Conservation (phyloP, 495 filamentous ascomycete species). For the Neurospora sp. region DNA sequence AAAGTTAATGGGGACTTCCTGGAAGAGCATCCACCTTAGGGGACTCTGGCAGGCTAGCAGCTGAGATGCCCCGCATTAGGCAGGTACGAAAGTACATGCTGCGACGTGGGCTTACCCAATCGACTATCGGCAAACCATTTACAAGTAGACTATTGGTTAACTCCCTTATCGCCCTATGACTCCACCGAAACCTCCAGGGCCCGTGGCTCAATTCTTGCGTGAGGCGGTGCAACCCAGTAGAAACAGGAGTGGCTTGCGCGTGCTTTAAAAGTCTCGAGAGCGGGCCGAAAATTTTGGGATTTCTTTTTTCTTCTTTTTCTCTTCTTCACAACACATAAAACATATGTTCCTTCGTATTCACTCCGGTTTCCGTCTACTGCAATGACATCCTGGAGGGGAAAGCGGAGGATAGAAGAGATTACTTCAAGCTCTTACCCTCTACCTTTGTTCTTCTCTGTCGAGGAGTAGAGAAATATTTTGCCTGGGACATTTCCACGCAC, state of each 20-base stretch:
- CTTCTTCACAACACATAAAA: slow-evolving; percentile 48
- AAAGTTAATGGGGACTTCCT: background rate
- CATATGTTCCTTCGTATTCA: slow-evolving; percentile 65
- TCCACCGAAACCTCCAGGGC: background rate
- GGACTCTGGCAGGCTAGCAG: background rate
- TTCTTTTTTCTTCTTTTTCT: slow-evolving; percentile 24
- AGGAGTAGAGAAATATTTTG: slow-evolving; percentile 36
- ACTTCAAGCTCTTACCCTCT: slow-evolving; percentile 42
- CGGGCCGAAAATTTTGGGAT: background rate
- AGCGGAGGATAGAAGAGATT: slow-evolving; percentile 56
- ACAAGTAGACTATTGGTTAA: slow-evolving; percentile 2
- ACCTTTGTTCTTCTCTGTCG: slow-evolving; percentile 24
- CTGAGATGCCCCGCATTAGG: background rate
- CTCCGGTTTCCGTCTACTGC: slow-evolving; percentile 55
- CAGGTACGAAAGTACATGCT: background rate
- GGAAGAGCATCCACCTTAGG: background rate
- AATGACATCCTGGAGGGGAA: slow-evolving; percentile 66
- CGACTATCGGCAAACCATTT: background rate
- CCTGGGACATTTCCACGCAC: slow-evolving; percentile 28
- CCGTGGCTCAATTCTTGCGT: background rate
- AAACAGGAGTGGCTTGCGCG: background rate
- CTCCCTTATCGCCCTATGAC: background rate
- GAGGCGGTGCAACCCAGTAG: background rate
- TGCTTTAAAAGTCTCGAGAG: background rate
- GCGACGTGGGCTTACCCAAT: background rate